Percentiles rank a stretch among this genome's conserved stretches.
Evolutionary conservation across 2,329 filamentous ascomycete genomes (phyloP).

Genomic region (Penicillium expansum): DNA sequence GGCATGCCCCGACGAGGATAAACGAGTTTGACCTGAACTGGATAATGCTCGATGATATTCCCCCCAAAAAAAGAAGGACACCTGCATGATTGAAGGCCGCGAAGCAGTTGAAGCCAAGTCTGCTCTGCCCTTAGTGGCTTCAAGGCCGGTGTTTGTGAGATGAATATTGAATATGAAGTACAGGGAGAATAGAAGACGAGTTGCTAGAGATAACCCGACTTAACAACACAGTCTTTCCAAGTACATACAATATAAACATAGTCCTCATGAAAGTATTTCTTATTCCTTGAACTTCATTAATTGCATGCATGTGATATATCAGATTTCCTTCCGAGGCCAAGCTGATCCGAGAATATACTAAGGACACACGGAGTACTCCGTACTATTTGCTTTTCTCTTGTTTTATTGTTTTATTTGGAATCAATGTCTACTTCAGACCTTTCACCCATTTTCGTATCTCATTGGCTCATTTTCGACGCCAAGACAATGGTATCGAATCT

Average conservation of each 20-base stretch:
- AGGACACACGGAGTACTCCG: not conserved
- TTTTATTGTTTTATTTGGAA: not conserved
- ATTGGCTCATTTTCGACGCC: not conserved
- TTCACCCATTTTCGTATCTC: not conserved
- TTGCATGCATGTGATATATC: constrained; percentile 3
- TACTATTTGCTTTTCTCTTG: not conserved
- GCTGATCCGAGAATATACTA: not conserved
- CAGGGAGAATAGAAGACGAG: constrained; percentile 12
- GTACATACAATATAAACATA: constrained; percentile 12
- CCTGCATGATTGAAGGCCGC: not conserved
- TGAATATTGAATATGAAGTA: constrained; percentile 11
- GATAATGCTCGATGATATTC: constrained; percentile 18
- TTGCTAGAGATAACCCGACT: constrained; percentile 13
- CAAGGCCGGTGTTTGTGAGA: constrained; percentile 11
- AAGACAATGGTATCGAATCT: not conserved
- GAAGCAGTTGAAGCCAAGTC: not conserved
- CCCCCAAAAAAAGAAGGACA: constrained; percentile 14
- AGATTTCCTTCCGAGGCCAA: not conserved
- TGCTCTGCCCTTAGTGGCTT: constrained; percentile 2
- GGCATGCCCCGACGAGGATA: constrained; percentile 67
- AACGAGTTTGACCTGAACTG: constrained; percentile 28
- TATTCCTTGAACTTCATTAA: not conserved
- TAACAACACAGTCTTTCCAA: not conserved
- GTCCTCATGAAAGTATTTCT: constrained; percentile 3
- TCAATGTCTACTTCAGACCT: not conserved